Evolutionary conservation across 208 protist genomes (phyloP).

Genomic region (Trypanosoma melophagium): DNA sequence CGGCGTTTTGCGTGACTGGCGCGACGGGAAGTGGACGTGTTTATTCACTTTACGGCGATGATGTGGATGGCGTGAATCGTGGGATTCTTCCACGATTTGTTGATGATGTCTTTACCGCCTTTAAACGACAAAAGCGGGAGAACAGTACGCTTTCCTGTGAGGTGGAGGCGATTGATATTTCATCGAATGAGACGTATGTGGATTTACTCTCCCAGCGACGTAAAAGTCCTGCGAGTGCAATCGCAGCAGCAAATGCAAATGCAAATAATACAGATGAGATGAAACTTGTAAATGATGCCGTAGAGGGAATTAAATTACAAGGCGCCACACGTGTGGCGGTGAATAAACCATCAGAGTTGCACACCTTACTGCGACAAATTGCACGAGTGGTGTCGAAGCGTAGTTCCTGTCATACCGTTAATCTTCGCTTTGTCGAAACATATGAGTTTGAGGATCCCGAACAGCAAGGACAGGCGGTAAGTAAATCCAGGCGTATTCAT

Average conservation of each 20-base stretch:
- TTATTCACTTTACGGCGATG: slow-evolving; percentile 79
- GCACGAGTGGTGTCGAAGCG: slow-evolving; percentile 51
- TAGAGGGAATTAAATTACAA: slow-evolving; percentile 51
- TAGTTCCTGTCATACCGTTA: slow-evolving; percentile 70
- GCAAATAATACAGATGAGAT: too few relatives aligned
- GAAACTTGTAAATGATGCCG: slow-evolving; percentile 45
- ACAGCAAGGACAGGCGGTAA: slow-evolving; percentile 59
- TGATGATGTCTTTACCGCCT: slow-evolving; percentile 71
- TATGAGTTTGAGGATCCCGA: slow-evolving; percentile 82
- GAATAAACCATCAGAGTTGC: slow-evolving; percentile 33
- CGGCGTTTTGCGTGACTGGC: slow-evolving; percentile 74
- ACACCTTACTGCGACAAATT: slow-evolving; percentile 50
- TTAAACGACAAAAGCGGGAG: slow-evolving; percentile 53
- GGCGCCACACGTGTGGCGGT: slow-evolving; percentile 51
- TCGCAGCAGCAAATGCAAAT: neutral
- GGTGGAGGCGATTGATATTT: slow-evolving; percentile 75
- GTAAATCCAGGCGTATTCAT: slow-evolving; percentile 71
- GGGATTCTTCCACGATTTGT: slow-evolving; percentile 77
- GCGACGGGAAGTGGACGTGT: slow-evolving; percentile 53
- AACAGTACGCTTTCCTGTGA: slow-evolving; percentile 57
- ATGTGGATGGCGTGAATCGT: slow-evolving; percentile 49
- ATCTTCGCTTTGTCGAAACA: slow-evolving; percentile 78
- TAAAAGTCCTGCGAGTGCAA: neutral
- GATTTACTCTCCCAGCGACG: slow-evolving; percentile 49
- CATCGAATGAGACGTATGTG: slow-evolving; percentile 60